These are phyloP conservation scores for Mortierella antarctica DNA, from an alignment of 192 early-diverging fungal genomes.

Conservation along the genomic window DNA sequence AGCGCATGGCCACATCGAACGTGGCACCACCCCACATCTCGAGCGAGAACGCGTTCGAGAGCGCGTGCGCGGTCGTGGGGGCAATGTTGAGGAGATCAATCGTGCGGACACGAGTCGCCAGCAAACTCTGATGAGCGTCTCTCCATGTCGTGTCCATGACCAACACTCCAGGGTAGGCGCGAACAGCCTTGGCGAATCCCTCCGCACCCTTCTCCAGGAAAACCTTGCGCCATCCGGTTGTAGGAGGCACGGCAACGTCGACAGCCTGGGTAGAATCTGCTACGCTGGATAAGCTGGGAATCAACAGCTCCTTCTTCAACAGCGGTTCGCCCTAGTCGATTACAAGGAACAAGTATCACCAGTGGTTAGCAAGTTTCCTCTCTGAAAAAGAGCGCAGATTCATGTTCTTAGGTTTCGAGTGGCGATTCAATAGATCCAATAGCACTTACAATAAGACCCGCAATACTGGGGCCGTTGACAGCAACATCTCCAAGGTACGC, in stretches of 20 bases:
- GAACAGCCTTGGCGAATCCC: constrained; percentile 92
- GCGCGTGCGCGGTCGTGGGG: constrained; percentile 85
- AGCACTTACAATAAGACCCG: constrained; percentile 79
- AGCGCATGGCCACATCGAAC: constrained; percentile 96
- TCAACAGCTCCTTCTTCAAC: constrained; percentile 68
- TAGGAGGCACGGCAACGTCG: constrained; percentile 68
- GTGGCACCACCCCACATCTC: constrained; percentile 99
- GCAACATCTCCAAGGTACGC: constrained; percentile 91
- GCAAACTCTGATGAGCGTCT: constrained; percentile 94
- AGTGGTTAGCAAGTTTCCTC: not conserved
- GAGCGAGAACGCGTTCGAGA: constrained; percentile 89
- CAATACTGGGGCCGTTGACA: constrained; percentile 92
- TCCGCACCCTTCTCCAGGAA: constrained; percentile 86
- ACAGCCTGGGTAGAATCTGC: constrained; percentile 52
- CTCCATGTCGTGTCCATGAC: constrained; percentile 99
- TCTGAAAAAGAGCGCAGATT: not conserved
- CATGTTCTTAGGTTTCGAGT: not conserved
- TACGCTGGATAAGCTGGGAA: constrained; percentile 68
- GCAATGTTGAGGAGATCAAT: constrained; percentile 87
- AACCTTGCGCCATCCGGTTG: constrained; percentile 90
- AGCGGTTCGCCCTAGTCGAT: constrained; percentile 68
- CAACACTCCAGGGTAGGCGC: constrained; percentile 86
- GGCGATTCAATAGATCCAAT: not conserved
- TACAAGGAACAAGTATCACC: not conserved
- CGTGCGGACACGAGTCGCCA: constrained; percentile 96